Evolutionary conservation across 1,139 yeast species (phyloP), one percentile per base, ranked within the genome.

Genomic region (Saccharomyces hybrid): DNA sequence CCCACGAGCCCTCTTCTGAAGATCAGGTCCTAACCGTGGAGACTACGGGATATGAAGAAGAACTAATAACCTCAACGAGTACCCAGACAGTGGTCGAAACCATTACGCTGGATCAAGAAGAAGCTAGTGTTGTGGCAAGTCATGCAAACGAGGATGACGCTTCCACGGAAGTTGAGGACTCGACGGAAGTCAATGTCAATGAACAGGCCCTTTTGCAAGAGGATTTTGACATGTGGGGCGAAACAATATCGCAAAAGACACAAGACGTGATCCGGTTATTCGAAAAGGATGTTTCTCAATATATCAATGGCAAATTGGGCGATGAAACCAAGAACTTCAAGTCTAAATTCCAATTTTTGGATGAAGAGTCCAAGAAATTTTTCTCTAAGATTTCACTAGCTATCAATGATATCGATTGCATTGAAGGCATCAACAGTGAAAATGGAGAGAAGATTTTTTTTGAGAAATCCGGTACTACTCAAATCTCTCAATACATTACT

Each of bases 341-440:
- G 25, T 5, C 13, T n/a, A 38, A 38, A 13, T 38, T 38, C 7
- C 11, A 38, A 16, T 16, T 13, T 16, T 38, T 38, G 13, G 44
- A 38, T 20, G 44, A 38, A 1, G 25, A 16, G 11, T 38, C 44
- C 13, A 38, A 16, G 44, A 16, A 38, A 14, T 11, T 20, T 9
- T 38, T 38, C 25, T 38, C 44, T 6, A 38, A 38, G 13, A 38
- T 38, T 38, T 38, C 44, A 4, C 25, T 38, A 50, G 71, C 77
- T 59, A 78, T 83, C 32, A 65, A 68, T 47, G 74, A 75, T 30
- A 79, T 84, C 54, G 77, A 82, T 63, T 77, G 79, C 58, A 75
- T 73, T 54, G 71, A 73, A 47, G 79, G 75, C 48, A 57, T 69
- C 13, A 75, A 79, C 51, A 71, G 76, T 54, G 74, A 69, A 41